phyloP scores from a whole-genome alignment of 2,329 filamentous ascomycete species.

The Sporothrix pseudoabietina region DNA sequence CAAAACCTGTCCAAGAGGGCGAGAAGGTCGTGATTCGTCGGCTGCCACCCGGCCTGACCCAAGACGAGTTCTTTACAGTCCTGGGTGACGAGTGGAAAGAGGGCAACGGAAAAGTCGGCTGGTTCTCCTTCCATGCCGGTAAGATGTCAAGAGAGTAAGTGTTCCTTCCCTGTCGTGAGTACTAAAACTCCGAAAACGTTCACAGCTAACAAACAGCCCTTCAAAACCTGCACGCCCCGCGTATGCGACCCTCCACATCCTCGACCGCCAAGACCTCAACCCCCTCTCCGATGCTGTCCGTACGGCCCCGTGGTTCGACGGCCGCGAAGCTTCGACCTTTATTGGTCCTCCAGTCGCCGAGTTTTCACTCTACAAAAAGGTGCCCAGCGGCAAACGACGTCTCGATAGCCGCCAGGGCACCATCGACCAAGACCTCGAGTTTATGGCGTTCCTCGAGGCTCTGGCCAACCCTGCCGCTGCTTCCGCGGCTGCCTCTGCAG shows the following conservation, averaged over 20 bases:
- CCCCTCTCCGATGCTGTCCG: slow-evolving; percentile 71
- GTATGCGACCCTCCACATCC: slow-evolving; percentile 79
- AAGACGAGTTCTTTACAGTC: slow-evolving; percentile 70
- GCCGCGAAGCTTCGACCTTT: slow-evolving; percentile 74
- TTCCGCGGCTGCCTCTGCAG: slow-evolving; percentile 37
- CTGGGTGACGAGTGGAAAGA: slow-evolving; percentile 80
- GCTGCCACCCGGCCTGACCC: slow-evolving; percentile 81
- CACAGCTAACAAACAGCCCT: slow-evolving; percentile 54
- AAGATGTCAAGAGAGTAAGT: slow-evolving; percentile 84
- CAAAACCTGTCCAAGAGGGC: slow-evolving; percentile 54
- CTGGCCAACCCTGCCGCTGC: slow-evolving; percentile 68
- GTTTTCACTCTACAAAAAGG: slow-evolving; percentile 79
- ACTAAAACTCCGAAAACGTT: background rate
- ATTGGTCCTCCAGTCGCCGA: slow-evolving; percentile 79
- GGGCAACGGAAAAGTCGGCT: slow-evolving; percentile 82
- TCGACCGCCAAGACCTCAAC: slow-evolving; percentile 68
- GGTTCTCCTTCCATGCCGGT: slow-evolving; percentile 65
- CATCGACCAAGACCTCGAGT: slow-evolving; percentile 95
- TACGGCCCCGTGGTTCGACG: slow-evolving; percentile 73
- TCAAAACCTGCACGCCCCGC: slow-evolving; percentile 82
- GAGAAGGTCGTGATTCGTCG: slow-evolving; percentile 84
- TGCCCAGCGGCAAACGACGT: slow-evolving; percentile 72
- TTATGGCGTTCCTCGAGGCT: slow-evolving; percentile 87
- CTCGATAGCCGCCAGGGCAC: slow-evolving; percentile 86
- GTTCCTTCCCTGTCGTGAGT: background rate